Evolutionary conservation across 805 yeast genomes (phyloP).

Genomic region (Teunomyces barrocoloradensis): DNA sequence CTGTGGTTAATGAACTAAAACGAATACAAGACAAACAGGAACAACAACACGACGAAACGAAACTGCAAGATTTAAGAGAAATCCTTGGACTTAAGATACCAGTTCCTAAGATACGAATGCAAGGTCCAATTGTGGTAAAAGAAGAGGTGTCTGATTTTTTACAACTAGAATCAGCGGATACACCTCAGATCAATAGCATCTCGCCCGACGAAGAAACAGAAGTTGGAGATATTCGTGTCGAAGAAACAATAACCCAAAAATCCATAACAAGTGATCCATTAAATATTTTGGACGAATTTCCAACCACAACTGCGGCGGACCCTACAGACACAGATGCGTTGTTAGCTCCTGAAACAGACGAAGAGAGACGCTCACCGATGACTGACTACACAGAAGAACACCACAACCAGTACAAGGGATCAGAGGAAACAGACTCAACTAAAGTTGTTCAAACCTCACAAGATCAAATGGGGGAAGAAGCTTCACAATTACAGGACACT

Average conservation of each 20-base stretch:
- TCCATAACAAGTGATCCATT: background rate
- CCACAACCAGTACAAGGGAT: no score
- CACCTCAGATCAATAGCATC: background rate
- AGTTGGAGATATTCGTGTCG: background rate
- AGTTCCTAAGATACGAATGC: background rate
- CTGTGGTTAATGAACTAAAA: background rate
- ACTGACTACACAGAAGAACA: no score
- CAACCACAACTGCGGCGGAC: no score
- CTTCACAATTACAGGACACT: no score
- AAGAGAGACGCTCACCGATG: no score
- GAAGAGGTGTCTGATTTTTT: background rate
- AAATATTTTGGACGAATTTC: no score
- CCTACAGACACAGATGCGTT: no score
- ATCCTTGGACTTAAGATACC: background rate
- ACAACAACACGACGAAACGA: background rate
- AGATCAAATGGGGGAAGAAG: no score
- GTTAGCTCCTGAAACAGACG: no score
- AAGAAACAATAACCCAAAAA: background rate
- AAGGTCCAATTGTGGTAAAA: background rate
- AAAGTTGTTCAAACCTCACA: no score
- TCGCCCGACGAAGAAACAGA: background rate
- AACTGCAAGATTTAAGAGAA: background rate
- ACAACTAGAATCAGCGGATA: background rate
- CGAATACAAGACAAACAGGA: background rate
- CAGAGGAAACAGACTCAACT: no score